phyloP scores from a whole-genome alignment of 805 yeast species.

The Lipomyces sp. region DNA sequence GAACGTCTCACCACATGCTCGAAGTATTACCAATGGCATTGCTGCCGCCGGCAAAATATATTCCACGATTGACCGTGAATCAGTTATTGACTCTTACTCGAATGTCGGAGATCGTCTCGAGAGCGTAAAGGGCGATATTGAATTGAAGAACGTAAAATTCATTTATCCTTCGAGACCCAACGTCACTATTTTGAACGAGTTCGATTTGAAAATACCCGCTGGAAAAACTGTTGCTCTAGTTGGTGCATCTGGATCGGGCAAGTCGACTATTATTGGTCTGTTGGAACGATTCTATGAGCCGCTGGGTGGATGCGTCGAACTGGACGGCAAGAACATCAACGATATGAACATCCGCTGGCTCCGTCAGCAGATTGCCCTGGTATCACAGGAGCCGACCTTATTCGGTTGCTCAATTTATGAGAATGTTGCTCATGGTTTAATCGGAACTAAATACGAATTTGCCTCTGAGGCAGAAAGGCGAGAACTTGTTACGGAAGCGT shows the following conservation, averaged over 20 bases:
- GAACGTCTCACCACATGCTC: conserved; percentile 41
- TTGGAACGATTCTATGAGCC: conserved; percentile 58
- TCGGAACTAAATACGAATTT: conserved; percentile 33
- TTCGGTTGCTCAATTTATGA: conserved; percentile 79
- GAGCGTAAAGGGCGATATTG: conserved; percentile 41
- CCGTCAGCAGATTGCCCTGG: conserved; percentile 55
- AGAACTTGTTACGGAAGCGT: conserved; percentile 42
- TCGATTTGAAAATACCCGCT: conserved; percentile 49
- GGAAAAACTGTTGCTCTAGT: conserved; percentile 85
- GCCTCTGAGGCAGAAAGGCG: conserved; percentile 41
- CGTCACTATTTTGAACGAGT: conserved; percentile 30
- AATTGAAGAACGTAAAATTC: conserved; percentile 27
- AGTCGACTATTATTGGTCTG: conserved; percentile 46
- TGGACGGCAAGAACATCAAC: conserved; percentile 48
- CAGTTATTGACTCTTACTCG: conserved; percentile 38
- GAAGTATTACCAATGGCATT: conserved; percentile 40
- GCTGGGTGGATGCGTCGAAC: conserved; percentile 43
- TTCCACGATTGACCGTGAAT: conserved; percentile 44
- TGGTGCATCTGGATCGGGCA: conserved; percentile 72
- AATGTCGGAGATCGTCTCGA: conserved; percentile 25
- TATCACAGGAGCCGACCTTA: conserved; percentile 54
- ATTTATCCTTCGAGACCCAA: conserved; percentile 35
- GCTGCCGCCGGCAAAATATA: conserved; percentile 42
- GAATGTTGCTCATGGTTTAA: conserved; percentile 72
- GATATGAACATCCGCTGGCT: conserved; percentile 51